These are phyloP conservation scores for Vanrija sp. DNA, from an alignment of 1,284 basidiomycete species.

Conservation along the genomic window DNA sequence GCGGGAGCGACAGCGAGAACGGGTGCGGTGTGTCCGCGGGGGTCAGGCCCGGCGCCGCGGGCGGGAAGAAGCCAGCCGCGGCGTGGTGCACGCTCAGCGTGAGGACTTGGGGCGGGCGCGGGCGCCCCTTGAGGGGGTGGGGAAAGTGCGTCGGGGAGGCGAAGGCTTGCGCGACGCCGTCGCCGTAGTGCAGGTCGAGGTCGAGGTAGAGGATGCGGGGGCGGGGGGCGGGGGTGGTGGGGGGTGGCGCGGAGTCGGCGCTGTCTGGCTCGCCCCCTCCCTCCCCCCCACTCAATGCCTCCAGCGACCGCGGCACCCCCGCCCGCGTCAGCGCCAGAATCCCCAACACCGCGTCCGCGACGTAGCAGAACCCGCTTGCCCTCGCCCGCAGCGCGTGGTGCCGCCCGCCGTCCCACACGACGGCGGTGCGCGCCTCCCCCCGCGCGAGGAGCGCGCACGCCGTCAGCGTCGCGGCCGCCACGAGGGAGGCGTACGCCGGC, in stretches of 20 bases:
- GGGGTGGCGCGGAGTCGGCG: not conserved
- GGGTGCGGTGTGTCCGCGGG: constrained; percentile 57
- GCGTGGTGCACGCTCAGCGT: constrained; percentile 81
- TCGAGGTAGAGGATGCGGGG: constrained; percentile 83
- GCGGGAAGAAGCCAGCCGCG: constrained; percentile 76
- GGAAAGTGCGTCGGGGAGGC: constrained; percentile 35
- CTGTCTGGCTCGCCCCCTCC: not conserved
- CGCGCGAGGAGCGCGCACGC: constrained; percentile 63
- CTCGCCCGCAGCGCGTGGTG: constrained; percentile 55
- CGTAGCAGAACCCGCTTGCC: constrained; percentile 88
- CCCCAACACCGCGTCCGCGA: constrained; percentile 81
- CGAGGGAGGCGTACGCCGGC: constrained; percentile 62
- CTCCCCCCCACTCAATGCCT: not conserved
- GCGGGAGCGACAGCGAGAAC: constrained; percentile 70
- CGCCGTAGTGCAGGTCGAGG: constrained; percentile 79
- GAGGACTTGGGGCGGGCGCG: constrained; percentile 53
- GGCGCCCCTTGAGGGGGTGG: constrained; percentile 31
- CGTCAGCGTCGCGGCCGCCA: constrained; percentile 72
- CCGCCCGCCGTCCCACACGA: constrained; percentile 77
- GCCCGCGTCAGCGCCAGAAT: constrained; percentile 50
- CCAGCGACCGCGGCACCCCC: constrained; percentile 11
- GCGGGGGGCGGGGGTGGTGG: constrained; percentile 27
- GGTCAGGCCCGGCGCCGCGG: constrained; percentile 44
- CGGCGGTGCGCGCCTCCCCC: constrained; percentile 58
- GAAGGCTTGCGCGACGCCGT: constrained; percentile 80